phyloP scores from a whole-genome alignment of 225 moss, liverwort and hornwort genomes.

The Marchantia paleacea region DNA sequence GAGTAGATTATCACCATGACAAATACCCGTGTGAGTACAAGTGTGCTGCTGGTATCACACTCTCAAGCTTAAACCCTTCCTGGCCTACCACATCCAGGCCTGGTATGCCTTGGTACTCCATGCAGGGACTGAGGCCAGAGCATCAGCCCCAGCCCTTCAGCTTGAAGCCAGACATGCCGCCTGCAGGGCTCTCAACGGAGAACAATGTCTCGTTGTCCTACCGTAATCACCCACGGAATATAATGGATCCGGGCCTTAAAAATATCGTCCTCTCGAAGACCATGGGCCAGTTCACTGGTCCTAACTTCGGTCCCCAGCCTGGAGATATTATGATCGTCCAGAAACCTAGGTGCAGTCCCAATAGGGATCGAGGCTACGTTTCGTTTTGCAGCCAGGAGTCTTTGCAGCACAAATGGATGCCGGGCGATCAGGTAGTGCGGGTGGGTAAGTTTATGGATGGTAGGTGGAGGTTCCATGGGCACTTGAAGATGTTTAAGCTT shows the following conservation, averaged over 20 bases:
- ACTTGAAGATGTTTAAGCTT: slow-evolving; percentile 47
- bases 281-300: slow-evolving; percentile 39
- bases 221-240: slow-evolving; percentile 33
- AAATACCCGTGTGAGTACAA: background rate
- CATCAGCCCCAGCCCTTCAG: slow-evolving; percentile 18
- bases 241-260: slow-evolving; percentile 28
- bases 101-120: slow-evolving; percentile 36
- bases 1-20: slow-evolving; percentile 31
- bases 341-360: slow-evolving; percentile 15
- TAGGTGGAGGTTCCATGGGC: slow-evolving; percentile 30
- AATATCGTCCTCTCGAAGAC: slow-evolving; percentile 32
- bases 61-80: slow-evolving; percentile 28
- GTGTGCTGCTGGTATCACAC: slow-evolving; percentile 31
- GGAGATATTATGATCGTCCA: slow-evolving; percentile 43
- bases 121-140: slow-evolving; percentile 34
- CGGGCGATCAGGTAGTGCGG: slow-evolving; percentile 43
- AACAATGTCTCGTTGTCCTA: slow-evolving; percentile 34
- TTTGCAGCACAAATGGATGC: slow-evolving; percentile 2
- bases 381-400: slow-evolving; percentile 24
- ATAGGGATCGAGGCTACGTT: slow-evolving; percentile 32
- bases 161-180: slow-evolving; percentile 28
- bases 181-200: slow-evolving; percentile 33
- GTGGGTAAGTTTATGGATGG: slow-evolving; percentile 29
- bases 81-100: slow-evolving; percentile 47
- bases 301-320: slow-evolving; percentile 28